A percentile compares a stretch with the other conserved stretches of the same genome.
phyloP scores from a whole-genome alignment of 2,329 filamentous ascomycete genomes.

The Fusarium longipes region DNA sequence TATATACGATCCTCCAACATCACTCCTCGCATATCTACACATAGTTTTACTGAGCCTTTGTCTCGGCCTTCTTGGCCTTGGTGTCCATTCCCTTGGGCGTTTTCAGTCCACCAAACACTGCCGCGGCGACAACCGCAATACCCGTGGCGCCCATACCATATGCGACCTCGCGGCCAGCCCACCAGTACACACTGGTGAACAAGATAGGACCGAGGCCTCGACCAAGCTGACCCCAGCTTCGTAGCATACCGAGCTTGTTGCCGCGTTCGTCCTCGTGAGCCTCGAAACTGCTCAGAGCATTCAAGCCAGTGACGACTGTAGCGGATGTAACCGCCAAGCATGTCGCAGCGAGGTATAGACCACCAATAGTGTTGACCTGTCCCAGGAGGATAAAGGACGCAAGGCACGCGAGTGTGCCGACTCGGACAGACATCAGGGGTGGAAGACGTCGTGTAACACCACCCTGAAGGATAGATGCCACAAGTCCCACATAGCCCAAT shows the following conservation, averaged over 20 bases:
- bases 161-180: constrained; percentile 88
- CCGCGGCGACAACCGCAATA: constrained; percentile 77
- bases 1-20: constrained; percentile 4
- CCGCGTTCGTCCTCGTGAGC: constrained; percentile 83
- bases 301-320: constrained; percentile 93
- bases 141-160: constrained; percentile 84
- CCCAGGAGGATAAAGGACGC: constrained; percentile 84
- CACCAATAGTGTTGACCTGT: constrained; percentile 72
- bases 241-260: constrained; percentile 84
- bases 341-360: constrained; percentile 84
- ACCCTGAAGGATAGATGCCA: constrained; percentile 92
- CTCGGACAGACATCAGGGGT: constrained; percentile 81
- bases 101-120: constrained; percentile 79
- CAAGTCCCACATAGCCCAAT: constrained; percentile 89
- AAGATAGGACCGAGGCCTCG: constrained; percentile 86
- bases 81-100: constrained; percentile 59
- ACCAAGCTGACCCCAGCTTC: constrained; percentile 86
- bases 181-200: constrained; percentile 98
- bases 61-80: constrained; percentile 35
- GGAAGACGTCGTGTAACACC: constrained; percentile 88
- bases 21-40: neutral
- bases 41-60: constrained; percentile 30
- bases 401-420: constrained; percentile 82
- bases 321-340: constrained; percentile 90
- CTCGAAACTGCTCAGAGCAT: constrained; percentile 91